Evolutionary conservation across 306 rosid species (phyloP).

Genomic region (Lathyrus tuberosus): DNA sequence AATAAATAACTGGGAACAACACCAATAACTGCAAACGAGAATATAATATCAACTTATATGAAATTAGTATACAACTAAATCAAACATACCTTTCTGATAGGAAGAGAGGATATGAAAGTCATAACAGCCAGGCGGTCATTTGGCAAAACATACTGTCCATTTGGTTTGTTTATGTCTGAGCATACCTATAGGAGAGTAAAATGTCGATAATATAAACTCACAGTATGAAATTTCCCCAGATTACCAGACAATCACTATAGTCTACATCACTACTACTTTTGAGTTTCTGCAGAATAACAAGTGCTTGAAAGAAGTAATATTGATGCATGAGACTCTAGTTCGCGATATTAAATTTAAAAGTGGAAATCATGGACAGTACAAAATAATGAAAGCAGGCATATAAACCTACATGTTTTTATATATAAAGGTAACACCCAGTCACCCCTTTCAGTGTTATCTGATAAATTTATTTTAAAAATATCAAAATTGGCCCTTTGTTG

Average conservation of each 20-base stretch:
- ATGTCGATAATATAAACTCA: conserved; percentile 17
- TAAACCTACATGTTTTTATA: background rate
- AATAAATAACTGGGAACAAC: conserved; percentile 16
- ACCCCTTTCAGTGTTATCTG: conserved; percentile 1
- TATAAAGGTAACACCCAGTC: conserved; percentile 9
- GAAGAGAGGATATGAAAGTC: conserved; percentile 90
- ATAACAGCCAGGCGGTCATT: conserved; percentile 74
- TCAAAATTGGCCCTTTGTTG: background rate
- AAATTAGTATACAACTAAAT: conserved; percentile 30
- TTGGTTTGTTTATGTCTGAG: conserved; percentile 97
- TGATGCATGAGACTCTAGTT: conserved; percentile 12
- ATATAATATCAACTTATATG: background rate
- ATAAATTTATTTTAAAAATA: background rate
- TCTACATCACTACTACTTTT: conserved; percentile 22
- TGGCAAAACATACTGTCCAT: conserved; percentile 89
- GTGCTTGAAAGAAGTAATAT: conserved; percentile 12
- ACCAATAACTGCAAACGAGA: conserved; percentile 19
- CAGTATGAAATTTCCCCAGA: conserved; percentile 25
- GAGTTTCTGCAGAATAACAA: conserved; percentile 32
- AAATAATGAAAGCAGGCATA: conserved; percentile 4
- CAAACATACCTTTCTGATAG: conserved; percentile 78
- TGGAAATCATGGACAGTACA: background rate
- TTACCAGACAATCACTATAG: conserved; percentile 24
- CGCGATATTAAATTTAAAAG: conserved; percentile 21
- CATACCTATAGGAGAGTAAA: conserved; percentile 64